phyloP scores from a whole-genome alignment of 805 yeast species.

The Yarrowia osloensis region DNA sequence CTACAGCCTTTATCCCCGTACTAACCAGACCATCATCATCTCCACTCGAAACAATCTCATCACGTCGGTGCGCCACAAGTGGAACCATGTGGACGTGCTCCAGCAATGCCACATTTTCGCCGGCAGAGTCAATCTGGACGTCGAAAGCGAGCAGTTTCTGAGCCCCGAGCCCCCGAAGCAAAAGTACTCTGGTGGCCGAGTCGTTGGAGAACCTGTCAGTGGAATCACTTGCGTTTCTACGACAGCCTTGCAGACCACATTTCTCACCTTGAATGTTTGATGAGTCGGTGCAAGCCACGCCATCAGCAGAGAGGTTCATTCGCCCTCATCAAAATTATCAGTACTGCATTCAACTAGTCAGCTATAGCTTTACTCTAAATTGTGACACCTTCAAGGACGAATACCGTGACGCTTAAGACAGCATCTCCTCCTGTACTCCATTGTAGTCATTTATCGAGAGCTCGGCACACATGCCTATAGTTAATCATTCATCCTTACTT shows the following conservation, averaged over 20 bases:
- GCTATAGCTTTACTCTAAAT: too few relatives aligned
- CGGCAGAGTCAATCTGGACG: background rate
- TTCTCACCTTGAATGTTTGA: background rate
- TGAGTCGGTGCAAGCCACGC: background rate
- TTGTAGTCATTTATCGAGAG: too few relatives aligned
- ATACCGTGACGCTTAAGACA: too few relatives aligned
- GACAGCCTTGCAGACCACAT: background rate
- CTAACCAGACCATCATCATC: conserved; percentile 7
- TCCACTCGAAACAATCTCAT: background rate
- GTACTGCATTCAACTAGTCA: too few relatives aligned
- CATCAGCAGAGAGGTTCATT: too few relatives aligned
- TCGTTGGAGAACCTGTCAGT: background rate
- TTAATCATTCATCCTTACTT: too few relatives aligned
- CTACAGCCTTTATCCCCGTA: background rate
- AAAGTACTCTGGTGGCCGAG: background rate
- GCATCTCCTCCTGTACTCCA: too few relatives aligned
- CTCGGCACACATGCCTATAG: too few relatives aligned
- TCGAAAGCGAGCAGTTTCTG: background rate
- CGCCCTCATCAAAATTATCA: too few relatives aligned
- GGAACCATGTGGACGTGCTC: conserved; percentile 19
- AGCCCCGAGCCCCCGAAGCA: background rate
- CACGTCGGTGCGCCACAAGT: background rate
- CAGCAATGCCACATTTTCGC: conserved; percentile 12
- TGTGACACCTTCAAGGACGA: too few relatives aligned
- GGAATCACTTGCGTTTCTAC: background rate